phyloP scores from a whole-genome alignment of 768 basidiomycete genomes.

The Pleurotus ostreatus region DNA sequence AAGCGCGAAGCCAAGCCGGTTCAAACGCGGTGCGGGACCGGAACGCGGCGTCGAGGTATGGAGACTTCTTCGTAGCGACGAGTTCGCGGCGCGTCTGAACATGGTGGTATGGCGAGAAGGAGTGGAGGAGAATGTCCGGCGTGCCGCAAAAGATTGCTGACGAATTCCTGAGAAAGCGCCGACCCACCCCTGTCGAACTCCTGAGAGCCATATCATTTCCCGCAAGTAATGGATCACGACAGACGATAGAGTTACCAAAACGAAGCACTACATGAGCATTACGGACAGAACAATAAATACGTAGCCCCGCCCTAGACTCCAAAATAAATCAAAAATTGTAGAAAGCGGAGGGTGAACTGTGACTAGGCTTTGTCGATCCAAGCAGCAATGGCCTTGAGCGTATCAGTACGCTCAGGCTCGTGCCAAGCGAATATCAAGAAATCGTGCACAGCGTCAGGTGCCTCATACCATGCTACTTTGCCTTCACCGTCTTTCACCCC shows the following conservation, averaged over 20 bases:
- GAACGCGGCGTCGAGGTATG: constrained; percentile 35
- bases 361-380: constrained; percentile 30
- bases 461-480: constrained; percentile 45
- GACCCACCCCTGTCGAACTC: not conserved
- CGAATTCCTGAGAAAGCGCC: not conserved
- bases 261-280: not conserved
- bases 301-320: not conserved
- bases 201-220: not conserved
- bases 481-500: constrained; percentile 32
- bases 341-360: not conserved
- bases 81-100: constrained; percentile 52
- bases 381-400: constrained; percentile 42
- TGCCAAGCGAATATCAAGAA: constrained; percentile 46
- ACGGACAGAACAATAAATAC: not conserved
- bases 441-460: constrained; percentile 50
- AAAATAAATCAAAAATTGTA: not conserved
- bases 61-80: constrained; percentile 48
- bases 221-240: not conserved
- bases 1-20: constrained; percentile 29
- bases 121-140: constrained; percentile 5
- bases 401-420: constrained; percentile 48
- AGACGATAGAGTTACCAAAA: not conserved
- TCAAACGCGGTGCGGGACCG: constrained; percentile 18
- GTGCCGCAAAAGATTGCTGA: constrained; percentile 13
- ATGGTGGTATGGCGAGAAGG: constrained; percentile 24